Evolutionary conservation across 2,329 filamentous ascomycete species (phyloP).

Genomic region (Mycogone perniciosa): DNA sequence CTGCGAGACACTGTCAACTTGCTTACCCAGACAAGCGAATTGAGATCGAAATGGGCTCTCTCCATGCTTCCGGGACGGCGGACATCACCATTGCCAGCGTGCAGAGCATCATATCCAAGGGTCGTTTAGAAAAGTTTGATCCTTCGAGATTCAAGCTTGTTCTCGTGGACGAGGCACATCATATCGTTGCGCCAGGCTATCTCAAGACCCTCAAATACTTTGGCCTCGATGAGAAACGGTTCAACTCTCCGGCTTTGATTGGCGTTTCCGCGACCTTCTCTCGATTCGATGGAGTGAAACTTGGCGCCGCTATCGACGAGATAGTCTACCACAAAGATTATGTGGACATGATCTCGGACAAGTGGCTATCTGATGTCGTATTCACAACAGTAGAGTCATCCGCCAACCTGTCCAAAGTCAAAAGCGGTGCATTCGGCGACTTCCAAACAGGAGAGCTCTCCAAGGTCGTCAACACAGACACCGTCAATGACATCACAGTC

Average conservation of each 20-base stretch:
- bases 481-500: slow-evolving; percentile 78
- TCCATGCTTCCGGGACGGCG: slow-evolving; percentile 68
- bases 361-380: slow-evolving; percentile 85
- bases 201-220: slow-evolving; percentile 73
- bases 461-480: slow-evolving; percentile 70
- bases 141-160: slow-evolving; percentile 77
- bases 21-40: slow-evolving; percentile 76
- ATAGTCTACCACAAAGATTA: slow-evolving; percentile 88
- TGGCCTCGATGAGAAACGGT: slow-evolving; percentile 48
- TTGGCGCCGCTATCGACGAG: slow-evolving; percentile 83
- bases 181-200: slow-evolving; percentile 83
- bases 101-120: slow-evolving; percentile 70
- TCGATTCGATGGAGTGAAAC: slow-evolving; percentile 72
- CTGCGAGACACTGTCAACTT: slow-evolving; percentile 72
- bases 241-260: slow-evolving; percentile 58
- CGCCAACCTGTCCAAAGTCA: slow-evolving; percentile 69
- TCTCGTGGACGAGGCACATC: slow-evolving; percentile 92
- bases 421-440: slow-evolving; percentile 58
- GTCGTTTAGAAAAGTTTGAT: slow-evolving; percentile 77
- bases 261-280: slow-evolving; percentile 81
- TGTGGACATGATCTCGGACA: slow-evolving; percentile 67
- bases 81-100: slow-evolving; percentile 94
- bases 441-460: slow-evolving; percentile 76
- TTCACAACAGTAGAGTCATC: slow-evolving; percentile 88
- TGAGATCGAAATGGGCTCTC: slow-evolving; percentile 85